phyloP scores from a whole-genome alignment of 2,329 filamentous ascomycete genomes.

The Epichloe glyceriae region DNA sequence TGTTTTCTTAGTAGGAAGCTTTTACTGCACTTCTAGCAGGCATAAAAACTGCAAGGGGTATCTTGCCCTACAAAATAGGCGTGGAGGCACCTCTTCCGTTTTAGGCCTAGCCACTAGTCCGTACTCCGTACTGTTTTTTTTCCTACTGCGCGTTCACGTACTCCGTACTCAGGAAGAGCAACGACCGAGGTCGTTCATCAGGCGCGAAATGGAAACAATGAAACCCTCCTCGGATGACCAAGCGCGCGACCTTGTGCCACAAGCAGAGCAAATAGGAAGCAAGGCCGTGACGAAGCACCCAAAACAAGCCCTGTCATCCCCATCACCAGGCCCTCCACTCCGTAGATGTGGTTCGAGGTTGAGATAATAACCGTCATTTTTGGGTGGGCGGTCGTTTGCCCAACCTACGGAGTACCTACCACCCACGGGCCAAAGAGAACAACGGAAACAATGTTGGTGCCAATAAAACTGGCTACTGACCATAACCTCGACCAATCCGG shows the following conservation, averaged over 20 bases:
- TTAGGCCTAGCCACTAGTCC: too few relatives aligned
- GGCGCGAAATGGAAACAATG: slow-evolving; percentile 1
- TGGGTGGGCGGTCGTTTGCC: slow-evolving; percentile 4
- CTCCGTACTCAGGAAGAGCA: background rate
- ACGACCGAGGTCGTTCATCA: slow-evolving; percentile 4
- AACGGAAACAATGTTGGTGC: background rate
- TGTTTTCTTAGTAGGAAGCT: too few relatives aligned
- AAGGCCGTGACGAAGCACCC: background rate
- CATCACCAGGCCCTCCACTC: background rate
- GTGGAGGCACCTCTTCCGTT: too few relatives aligned
- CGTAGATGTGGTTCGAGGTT: background rate
- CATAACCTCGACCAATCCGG: background rate
- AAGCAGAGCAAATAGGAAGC: slow-evolving; percentile 2
- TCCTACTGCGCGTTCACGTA: too few relatives aligned
- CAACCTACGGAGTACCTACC: slow-evolving; percentile 1
- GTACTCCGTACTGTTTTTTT: too few relatives aligned
- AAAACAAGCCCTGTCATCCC: background rate
- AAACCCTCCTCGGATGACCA: slow-evolving; percentile 1
- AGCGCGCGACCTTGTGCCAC: slow-evolving; percentile 2
- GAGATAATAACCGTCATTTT: background rate
- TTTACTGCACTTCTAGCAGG: too few relatives aligned
- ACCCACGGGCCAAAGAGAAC: background rate
- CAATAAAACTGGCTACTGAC: background rate
- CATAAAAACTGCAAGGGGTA: too few relatives aligned
- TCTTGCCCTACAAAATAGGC: too few relatives aligned